Evolutionary conservation across 495 filamentous ascomycete species (phyloP).

Genomic region (Xanthoparmelia taractica): DNA sequence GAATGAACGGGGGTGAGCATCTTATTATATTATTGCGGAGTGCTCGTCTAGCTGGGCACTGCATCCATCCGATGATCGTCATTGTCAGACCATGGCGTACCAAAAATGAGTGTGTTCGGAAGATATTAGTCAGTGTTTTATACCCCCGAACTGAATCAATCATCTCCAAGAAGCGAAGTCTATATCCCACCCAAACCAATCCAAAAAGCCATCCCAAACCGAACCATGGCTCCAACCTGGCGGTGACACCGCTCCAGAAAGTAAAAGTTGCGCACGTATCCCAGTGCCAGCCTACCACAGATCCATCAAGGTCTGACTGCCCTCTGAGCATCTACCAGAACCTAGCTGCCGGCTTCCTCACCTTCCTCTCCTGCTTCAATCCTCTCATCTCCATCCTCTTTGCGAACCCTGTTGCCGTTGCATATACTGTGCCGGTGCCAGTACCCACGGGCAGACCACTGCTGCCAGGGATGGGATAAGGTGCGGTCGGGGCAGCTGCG

Average conservation of each 20-base stretch:
- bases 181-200: background rate
- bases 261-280: slow-evolving; percentile 2
- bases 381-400: slow-evolving; percentile 21
- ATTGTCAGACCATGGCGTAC: background rate
- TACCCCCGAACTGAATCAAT: background rate
- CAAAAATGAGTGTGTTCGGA: background rate
- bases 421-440: slow-evolving; percentile 1
- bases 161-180: background rate
- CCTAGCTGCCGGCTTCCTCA: slow-evolving; percentile 1
- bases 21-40: no score
- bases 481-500: background rate
- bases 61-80: background rate
- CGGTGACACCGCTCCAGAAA: background rate
- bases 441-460: slow-evolving; percentile 11
- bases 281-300: background rate
- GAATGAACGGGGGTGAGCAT: no score
- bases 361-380: slow-evolving; percentile 11
- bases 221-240: background rate
- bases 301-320: slow-evolving; percentile 2
- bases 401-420: background rate
- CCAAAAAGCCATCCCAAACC: background rate
- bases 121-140: background rate
- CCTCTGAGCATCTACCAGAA: slow-evolving; percentile 1
- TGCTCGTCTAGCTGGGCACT: no score
- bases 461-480: slow-evolving; percentile 8